Conservation (phyloP, 257 asterid species). For the Dorcoceras hygrometricum region DNA sequence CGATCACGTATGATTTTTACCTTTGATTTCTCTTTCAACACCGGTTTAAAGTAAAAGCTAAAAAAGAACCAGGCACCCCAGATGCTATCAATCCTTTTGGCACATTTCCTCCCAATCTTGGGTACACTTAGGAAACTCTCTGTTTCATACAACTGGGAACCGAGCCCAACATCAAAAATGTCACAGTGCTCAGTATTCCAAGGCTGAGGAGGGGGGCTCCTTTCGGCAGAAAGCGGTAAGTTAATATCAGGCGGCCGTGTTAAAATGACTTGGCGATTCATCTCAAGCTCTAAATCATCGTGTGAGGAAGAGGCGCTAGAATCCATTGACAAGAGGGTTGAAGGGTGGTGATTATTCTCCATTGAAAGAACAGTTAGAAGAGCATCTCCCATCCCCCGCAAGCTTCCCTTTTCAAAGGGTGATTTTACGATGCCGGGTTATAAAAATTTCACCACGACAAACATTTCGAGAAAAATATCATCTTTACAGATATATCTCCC, state of each 20-base stretch:
- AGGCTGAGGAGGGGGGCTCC: constrained; percentile 68
- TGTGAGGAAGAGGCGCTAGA: constrained; percentile 81
- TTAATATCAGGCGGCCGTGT: constrained; percentile 90
- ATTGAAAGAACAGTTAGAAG: constrained; percentile 62
- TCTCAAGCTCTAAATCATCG: constrained; percentile 73
- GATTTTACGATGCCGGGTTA: constrained; percentile 18
- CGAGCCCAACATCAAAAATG: constrained; percentile 81
- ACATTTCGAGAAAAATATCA: constrained; percentile 29
- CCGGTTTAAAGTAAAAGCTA: constrained; percentile 88
- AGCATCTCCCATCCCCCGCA: constrained; percentile 65
- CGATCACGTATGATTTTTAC: constrained; percentile 64
- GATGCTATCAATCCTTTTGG: constrained; percentile 77
- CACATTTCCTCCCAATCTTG: constrained; percentile 61
- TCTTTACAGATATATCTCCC: constrained; percentile 22
- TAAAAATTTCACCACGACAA: constrained; percentile 32
- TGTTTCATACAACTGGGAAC: constrained; percentile 60
- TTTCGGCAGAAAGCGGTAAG: constrained; percentile 70
- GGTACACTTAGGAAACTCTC: constrained; percentile 56
- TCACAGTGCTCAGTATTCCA: constrained; percentile 75
- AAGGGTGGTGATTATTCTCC: constrained; percentile 93
- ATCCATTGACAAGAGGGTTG: constrained; percentile 90
- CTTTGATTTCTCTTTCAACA: constrained; percentile 74
- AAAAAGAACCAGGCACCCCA: constrained; percentile 99
- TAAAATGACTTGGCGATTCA: constrained; percentile 59
- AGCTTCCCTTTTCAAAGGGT: constrained; percentile 23